Evolutionary conservation across 345 rosid species (phyloP).

Genomic region (Eucalyptus cladocalyx): DNA sequence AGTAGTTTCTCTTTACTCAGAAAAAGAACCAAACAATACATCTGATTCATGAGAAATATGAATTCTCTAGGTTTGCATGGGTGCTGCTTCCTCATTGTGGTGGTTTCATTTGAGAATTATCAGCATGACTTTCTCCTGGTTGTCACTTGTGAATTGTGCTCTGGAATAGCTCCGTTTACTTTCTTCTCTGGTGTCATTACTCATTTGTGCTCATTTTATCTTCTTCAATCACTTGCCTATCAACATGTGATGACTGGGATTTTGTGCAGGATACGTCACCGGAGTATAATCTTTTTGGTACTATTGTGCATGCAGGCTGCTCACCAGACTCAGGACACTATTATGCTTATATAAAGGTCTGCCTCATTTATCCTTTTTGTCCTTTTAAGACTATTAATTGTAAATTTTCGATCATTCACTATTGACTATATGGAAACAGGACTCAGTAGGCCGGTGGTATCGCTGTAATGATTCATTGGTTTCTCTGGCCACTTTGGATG

Average conservation of each 20-base stretch:
- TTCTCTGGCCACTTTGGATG: conserved; percentile 63
- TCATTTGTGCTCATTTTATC: background rate
- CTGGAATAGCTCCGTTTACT: background rate
- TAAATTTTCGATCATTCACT: conserved; percentile 1
- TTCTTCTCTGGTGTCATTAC: background rate
- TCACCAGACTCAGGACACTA: conserved; percentile 96
- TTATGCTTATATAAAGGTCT: conserved; percentile 91
- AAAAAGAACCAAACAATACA: background rate
- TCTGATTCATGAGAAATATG: background rate
- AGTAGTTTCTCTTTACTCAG: background rate
- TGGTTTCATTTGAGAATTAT: background rate
- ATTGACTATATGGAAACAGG: conserved; percentile 18
- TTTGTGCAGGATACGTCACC: conserved; percentile 67
- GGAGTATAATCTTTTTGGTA: conserved; percentile 89
- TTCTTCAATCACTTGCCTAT: background rate
- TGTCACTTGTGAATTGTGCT: background rate
- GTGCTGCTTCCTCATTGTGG: background rate
- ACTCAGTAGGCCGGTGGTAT: conserved; percentile 84
- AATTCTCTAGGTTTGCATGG: background rate
- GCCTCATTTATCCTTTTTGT: background rate
- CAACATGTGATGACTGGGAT: background rate
- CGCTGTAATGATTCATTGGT: conserved; percentile 86
- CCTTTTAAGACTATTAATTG: background rate
- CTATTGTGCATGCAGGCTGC: conserved; percentile 89
- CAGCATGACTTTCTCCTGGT: background rate